A percentile compares a stretch with the other conserved stretches of the same genome.
These are phyloP conservation scores for Linum trigynum DNA, from an alignment of 345 rosid genomes.

Conservation along the genomic window DNA sequence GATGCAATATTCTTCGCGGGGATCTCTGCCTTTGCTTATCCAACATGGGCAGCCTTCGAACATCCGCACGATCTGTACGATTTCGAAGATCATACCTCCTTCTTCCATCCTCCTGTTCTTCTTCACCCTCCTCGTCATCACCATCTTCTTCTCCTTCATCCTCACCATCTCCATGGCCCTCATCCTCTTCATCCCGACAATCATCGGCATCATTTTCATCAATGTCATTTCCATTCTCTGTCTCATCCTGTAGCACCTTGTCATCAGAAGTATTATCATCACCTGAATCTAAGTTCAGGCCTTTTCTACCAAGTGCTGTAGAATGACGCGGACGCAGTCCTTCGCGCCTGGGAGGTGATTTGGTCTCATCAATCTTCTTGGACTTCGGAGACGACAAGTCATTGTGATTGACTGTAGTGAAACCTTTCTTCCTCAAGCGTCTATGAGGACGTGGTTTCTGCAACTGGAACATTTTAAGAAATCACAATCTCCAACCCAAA, in stretches of 20 bases:
- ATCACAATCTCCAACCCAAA: neutral
- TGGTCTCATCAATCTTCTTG: constrained; percentile 42
- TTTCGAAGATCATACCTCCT: constrained; percentile 94
- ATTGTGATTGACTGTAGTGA: constrained; percentile 48
- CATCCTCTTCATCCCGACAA: constrained; percentile 34
- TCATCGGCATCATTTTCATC: constrained; percentile 62
- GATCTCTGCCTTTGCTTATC: constrained; percentile 81
- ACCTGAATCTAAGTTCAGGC: constrained; percentile 45
- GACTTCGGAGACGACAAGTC: constrained; percentile 49
- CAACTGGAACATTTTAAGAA: constrained; percentile 15
- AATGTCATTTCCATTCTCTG: constrained; percentile 46
- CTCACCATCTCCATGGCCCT: constrained; percentile 51
- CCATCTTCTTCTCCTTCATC: constrained; percentile 23
- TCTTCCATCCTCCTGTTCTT: constrained; percentile 87
- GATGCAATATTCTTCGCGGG: constrained; percentile 91
- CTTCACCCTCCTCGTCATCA: constrained; percentile 39
- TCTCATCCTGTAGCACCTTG: constrained; percentile 65
- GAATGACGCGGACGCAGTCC: constrained; percentile 95
- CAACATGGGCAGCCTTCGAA: constrained; percentile 56
- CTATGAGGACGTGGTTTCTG: constrained; percentile 56
- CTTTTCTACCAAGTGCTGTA: constrained; percentile 39
- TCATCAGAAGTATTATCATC: constrained; percentile 68
- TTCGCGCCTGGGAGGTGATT: constrained; percentile 86
- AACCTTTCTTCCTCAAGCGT: constrained; percentile 44
- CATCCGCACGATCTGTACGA: constrained; percentile 94